Evolutionary conservation across 495 filamentous ascomycete species (phyloP).

Genomic region (Sphaerosporella brunnea): DNA sequence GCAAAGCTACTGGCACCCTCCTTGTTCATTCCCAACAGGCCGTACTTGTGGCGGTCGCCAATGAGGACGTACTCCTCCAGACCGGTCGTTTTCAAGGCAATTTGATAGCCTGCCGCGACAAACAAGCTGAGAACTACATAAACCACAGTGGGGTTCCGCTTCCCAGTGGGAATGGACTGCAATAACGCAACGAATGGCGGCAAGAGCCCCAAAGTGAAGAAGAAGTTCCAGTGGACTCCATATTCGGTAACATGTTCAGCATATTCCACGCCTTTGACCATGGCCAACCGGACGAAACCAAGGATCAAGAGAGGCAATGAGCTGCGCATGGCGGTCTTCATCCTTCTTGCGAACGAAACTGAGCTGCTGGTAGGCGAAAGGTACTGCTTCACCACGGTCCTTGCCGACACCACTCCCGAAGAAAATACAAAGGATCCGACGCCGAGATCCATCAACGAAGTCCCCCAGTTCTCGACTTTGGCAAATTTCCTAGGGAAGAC

Average conservation of each 20-base stretch:
- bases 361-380: conserved; percentile 22
- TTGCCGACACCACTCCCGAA: conserved; percentile 75
- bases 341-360: conserved; percentile 33
- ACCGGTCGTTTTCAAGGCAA: conserved; percentile 53
- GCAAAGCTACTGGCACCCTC: conserved; percentile 87
- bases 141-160: conserved; percentile 28
- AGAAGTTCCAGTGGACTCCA: conserved; percentile 99
- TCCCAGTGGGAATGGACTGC: conserved; percentile 43
- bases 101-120: conserved; percentile 49
- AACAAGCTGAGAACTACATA: conserved; percentile 54
- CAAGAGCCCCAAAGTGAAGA: conserved; percentile 83
- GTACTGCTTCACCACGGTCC: conserved; percentile 60
- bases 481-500: conserved; percentile 87
- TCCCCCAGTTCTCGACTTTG: conserved; percentile 96
- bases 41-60: conserved; percentile 48
- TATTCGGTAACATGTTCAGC: conserved; percentile 97
- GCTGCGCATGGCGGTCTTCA: conserved; percentile 51
- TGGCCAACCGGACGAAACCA: conserved; percentile 64
- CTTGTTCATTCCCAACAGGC: conserved; percentile 66
- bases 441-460: conserved; percentile 92
- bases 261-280: conserved; percentile 87
- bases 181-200: conserved; percentile 83
- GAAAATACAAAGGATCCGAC: conserved; percentile 97
- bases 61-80: conserved; percentile 71
- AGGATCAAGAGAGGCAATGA: conserved; percentile 67